Conservation (phyloP, 441 rosid species). For the Populus hybrid region DNA sequence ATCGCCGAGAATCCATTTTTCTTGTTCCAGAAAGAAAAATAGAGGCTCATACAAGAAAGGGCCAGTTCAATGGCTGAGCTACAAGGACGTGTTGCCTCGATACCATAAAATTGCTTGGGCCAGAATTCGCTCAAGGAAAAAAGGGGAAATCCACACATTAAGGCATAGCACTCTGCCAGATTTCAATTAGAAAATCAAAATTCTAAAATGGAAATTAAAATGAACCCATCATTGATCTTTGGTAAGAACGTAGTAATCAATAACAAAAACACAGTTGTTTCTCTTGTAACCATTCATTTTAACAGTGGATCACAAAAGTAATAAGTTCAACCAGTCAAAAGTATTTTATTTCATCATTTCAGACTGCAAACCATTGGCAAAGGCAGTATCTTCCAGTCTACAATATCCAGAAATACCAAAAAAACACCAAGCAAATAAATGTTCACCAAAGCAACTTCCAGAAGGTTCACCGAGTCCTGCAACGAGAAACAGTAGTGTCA, state of each 20-base stretch:
- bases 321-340: not conserved
- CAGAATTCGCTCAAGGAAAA: not conserved
- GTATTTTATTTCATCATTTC: slow-evolving; percentile 23
- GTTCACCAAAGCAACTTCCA: slow-evolving; percentile 12
- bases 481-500: slow-evolving; percentile 2
- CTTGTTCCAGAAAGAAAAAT: too few species aligned
- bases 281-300: not conserved
- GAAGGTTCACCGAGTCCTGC: slow-evolving; percentile 22
- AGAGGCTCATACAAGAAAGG: not conserved
- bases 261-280: not conserved
- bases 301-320: not conserved
- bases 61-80: not conserved
- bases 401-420: slow-evolving; percentile 16
- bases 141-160: not conserved
- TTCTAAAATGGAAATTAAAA: not conserved
- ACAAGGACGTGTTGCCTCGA: not conserved
- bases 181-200: not conserved
- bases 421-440: slow-evolving; percentile 8
- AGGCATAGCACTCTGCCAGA: not conserved
- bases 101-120: not conserved
- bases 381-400: slow-evolving; percentile 21
- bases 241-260: not conserved
- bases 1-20: too few species aligned
- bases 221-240: not conserved
- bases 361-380: slow-evolving; percentile 3